phyloP scores from a whole-genome alignment of 352 stramenopile species.

The Phytophthora litchii region DNA sequence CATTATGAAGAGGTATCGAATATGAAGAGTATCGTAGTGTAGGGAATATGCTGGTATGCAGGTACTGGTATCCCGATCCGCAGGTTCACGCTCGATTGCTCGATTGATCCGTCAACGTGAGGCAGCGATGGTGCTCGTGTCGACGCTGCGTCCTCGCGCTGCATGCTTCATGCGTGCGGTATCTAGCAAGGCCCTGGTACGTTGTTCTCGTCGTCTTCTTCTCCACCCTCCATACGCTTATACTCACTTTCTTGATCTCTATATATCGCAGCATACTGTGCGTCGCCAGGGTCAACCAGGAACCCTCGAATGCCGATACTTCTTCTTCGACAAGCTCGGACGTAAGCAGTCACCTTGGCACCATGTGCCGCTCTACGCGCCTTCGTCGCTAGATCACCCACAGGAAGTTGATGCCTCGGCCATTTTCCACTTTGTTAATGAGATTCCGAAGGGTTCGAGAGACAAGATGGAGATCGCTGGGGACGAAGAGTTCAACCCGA shows the following conservation, averaged over 20 bases:
- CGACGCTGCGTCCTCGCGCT: slow-evolving; percentile 12
- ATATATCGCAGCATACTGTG: slow-evolving; percentile 65
- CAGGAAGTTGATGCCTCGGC: slow-evolving; percentile 37
- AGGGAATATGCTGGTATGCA: slow-evolving; percentile 6
- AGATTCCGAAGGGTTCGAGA: slow-evolving; percentile 90
- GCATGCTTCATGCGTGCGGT: slow-evolving; percentile 18
- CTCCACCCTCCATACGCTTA: not conserved
- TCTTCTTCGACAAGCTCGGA: slow-evolving; percentile 75
- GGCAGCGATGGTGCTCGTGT: slow-evolving; percentile 15
- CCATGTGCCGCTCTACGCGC: slow-evolving; percentile 88
- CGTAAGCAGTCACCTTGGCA: slow-evolving; percentile 93
- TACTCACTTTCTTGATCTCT: slow-evolving; percentile 1
- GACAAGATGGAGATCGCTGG: slow-evolving; percentile 96
- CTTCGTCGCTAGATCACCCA: slow-evolving; percentile 33
- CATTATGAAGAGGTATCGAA: not conserved
- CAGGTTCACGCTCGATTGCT: too few relatives aligned
- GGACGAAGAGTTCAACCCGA: slow-evolving; percentile 92
- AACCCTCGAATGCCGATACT: slow-evolving; percentile 83
- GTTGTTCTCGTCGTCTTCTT: not conserved
- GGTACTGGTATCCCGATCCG: slow-evolving; percentile 3
- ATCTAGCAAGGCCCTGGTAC: slow-evolving; percentile 22
- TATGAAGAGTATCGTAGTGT: slow-evolving; percentile 1
- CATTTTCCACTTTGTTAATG: slow-evolving; percentile 94
- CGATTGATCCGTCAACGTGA: slow-evolving; percentile 1
- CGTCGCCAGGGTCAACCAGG: slow-evolving; percentile 59